Base-by-base conservation (phyloP, 164 flowering plant genomes). In the Platanus orientalis region DNA sequence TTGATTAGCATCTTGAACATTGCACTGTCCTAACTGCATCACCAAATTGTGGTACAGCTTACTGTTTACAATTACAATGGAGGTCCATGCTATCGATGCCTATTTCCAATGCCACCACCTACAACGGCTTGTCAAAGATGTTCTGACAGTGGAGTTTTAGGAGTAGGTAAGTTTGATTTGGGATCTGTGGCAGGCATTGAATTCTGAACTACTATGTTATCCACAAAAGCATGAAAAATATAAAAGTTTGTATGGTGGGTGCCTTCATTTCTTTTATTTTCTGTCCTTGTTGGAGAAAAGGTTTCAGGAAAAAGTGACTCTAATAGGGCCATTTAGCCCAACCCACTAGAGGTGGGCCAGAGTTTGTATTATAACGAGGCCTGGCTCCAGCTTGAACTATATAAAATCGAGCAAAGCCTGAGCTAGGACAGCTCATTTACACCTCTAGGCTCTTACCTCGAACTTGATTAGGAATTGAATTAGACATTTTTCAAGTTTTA, bases 71-170 rank as follows among this genome's bases (percentile, higher is more conserved):
- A 91, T 74, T 78, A 88, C 76, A 81, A 89, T 36, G 91, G 88
- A 64, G 95, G 97, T 58, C 98, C 97, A 64, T 94, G 98, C 78
- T 94, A 94, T 73, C 76, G 96, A 64, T 91, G 98, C 75, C 71
- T 94, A 60, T 91, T 94, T 83, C 97, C 98, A 62, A 75, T 80
- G 32, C 96, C 98, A 52, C 98, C 98, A 21, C 98, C 98, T 52
- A 69, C 89, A 39, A 74, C 93, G 16, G 97, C 97, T 59, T 94
- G 98, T 50, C 97, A 94, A 71, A 84, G 97, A 71, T 94, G 98
- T 72, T 75, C 98, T 3, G 98, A 94, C 72, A 86, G 91, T 80
- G 98, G 98, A 54, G 98, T 94, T 69, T 80, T 94, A n/a, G 98
- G 98, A 69, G 97, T 91, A 29, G 98, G 97, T 89, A 73, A 71